Evolutionary conservation across 176 grass and related monocot genomes (phyloP).

Genomic region (Carex myosuroides): DNA sequence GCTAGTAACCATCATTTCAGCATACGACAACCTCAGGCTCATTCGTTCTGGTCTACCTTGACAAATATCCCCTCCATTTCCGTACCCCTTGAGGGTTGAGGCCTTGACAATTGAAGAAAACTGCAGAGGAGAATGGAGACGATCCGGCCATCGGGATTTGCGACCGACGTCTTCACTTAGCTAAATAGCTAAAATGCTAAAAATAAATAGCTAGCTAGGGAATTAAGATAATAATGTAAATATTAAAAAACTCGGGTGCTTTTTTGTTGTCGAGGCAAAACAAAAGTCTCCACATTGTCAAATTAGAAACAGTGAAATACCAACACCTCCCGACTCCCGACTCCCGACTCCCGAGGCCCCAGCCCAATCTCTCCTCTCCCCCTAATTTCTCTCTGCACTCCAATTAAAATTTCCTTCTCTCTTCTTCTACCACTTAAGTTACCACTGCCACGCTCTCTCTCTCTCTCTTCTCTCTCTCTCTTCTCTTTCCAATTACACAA

Average conservation of each 20-base stretch:
- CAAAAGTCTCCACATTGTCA: constrained; percentile 24
- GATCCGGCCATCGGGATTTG: not conserved
- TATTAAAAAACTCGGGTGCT: not conserved
- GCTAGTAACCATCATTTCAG: constrained; percentile 11
- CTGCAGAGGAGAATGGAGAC: not conserved
- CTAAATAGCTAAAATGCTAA: too few relatives aligned
- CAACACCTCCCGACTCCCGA: too few relatives aligned
- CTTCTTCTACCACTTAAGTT: not conserved
- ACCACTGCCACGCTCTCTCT: not conserved
- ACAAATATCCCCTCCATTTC: not conserved
- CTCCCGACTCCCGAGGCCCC: too few relatives aligned
- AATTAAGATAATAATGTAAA: not conserved
- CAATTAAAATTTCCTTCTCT: not conserved
- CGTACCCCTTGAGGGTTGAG: not conserved
- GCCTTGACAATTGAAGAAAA: not conserved
- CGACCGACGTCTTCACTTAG: not conserved
- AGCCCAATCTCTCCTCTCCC: too few relatives aligned
- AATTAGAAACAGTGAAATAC: not conserved
- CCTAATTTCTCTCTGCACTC: not conserved
- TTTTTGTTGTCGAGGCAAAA: constrained; percentile 14
- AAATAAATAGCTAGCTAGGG: too few relatives aligned
- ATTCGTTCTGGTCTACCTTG: not conserved
- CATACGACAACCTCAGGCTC: not conserved
- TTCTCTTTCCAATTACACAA: constrained; percentile 6
- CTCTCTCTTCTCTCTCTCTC: not conserved